Conservation (phyloP, 345 rosid genomes). For the Erysimum cheiranthoides region DNA sequence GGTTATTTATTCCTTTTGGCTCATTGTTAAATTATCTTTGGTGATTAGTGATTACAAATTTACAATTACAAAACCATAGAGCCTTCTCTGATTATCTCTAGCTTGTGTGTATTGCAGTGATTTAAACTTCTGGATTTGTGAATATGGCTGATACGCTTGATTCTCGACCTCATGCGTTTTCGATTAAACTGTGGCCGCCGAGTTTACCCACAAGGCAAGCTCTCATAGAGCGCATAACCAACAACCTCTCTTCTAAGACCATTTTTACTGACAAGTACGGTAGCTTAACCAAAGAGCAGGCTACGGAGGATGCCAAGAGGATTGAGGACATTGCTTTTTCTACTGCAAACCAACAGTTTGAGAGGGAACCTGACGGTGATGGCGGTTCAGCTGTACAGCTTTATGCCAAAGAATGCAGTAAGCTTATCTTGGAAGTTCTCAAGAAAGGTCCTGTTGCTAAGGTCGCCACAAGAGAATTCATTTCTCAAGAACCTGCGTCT, state of each 20-base stretch:
- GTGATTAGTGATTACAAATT: not conserved
- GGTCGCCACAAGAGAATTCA: slow-evolving; percentile 40
- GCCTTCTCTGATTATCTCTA: not conserved
- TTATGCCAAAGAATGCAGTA: slow-evolving; percentile 94
- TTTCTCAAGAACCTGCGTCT: slow-evolving; percentile 45
- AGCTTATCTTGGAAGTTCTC: slow-evolving; percentile 77
- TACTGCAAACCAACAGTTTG: slow-evolving; percentile 72
- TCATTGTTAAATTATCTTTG: not conserved
- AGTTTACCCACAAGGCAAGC: slow-evolving; percentile 70
- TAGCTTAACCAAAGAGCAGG: slow-evolving; percentile 69
- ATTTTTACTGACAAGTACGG: slow-evolving; percentile 88
- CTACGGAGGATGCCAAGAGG: slow-evolving; percentile 72
- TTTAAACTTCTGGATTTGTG: slow-evolving; percentile 13
- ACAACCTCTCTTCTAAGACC: slow-evolving; percentile 76
- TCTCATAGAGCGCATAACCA: slow-evolving; percentile 70
- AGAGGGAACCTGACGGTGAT: slow-evolving; percentile 94
- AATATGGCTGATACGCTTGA: slow-evolving; percentile 49
- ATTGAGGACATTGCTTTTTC: slow-evolving; percentile 76
- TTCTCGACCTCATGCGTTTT: slow-evolving; percentile 66
- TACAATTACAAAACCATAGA: not conserved
- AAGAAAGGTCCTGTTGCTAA: slow-evolving; percentile 63
- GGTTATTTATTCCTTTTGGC: slow-evolving; percentile 2
- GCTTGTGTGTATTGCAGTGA: slow-evolving; percentile 18
- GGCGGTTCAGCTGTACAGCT: slow-evolving; percentile 95
- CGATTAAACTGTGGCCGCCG: slow-evolving; percentile 91